Evolutionary conservation across 176 grass and related monocot genomes (phyloP).

Genomic region (Panicum miliaceum): DNA sequence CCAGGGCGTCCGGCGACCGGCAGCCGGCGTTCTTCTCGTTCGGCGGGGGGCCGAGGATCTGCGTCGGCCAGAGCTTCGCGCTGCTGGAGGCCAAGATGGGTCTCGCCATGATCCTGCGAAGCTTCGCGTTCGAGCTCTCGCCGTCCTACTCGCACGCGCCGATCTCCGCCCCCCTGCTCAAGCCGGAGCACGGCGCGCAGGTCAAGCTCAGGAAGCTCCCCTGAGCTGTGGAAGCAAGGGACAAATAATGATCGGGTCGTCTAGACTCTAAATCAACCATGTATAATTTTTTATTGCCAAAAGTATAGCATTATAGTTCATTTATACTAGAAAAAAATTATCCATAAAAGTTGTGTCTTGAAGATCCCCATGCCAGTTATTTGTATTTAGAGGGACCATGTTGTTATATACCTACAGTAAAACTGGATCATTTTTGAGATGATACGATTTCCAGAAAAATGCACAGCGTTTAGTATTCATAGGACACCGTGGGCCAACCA

Average conservation of each 20-base stretch:
- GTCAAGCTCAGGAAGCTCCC: constrained; percentile 31
- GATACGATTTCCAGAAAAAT: neutral
- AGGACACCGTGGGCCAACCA: neutral
- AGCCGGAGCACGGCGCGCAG: constrained; percentile 58
- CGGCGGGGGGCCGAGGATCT: constrained; percentile 52
- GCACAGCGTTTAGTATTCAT: neutral
- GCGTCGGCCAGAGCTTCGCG: constrained; percentile 58
- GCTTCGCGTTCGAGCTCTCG: constrained; percentile 58
- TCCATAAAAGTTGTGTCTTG: neutral
- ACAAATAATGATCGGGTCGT: neutral
- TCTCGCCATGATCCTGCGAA: constrained; percentile 53
- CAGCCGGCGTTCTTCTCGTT: constrained; percentile 44
- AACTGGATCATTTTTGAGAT: neutral
- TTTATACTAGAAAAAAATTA: neutral
- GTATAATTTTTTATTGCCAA: too few relatives aligned
- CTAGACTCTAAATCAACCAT: neutral
- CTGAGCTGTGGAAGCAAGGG: neutral
- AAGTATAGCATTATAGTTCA: too few relatives aligned
- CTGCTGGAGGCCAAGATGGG: constrained; percentile 60
- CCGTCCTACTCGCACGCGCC: constrained; percentile 54
- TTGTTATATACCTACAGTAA: too few relatives aligned
- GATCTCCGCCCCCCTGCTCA: neutral
- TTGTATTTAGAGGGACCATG: too few relatives aligned
- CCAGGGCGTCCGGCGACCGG: constrained; percentile 41
- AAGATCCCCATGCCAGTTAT: neutral